Conservation (phyloP, 129 eudicot genomes). For the Centella asiatica region DNA sequence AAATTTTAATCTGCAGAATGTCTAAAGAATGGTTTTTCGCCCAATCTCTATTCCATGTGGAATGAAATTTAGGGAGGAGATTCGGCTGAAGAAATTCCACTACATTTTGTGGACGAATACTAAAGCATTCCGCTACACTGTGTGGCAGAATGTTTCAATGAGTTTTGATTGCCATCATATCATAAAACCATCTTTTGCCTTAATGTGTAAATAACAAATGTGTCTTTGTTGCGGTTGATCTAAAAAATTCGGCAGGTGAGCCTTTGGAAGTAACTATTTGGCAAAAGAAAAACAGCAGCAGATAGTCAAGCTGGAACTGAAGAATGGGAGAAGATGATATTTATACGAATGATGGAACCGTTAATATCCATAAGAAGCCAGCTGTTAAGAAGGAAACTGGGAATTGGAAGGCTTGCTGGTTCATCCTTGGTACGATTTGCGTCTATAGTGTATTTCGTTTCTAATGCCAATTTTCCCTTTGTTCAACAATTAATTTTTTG, state of each 20-base stretch:
- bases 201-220: too few relatives aligned
- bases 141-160: too few relatives aligned
- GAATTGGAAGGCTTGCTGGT: slow-evolving; percentile 68
- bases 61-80: too few relatives aligned
- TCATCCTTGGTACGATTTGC: slow-evolving; percentile 51
- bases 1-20: too few relatives aligned
- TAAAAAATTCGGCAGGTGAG: slow-evolving; percentile 11
- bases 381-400: slow-evolving; percentile 58
- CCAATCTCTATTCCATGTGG: too few relatives aligned
- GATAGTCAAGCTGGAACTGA: neutral
- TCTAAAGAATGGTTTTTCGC: too few relatives aligned
- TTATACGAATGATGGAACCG: slow-evolving; percentile 58
- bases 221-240: too few relatives aligned
- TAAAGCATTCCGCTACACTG: too few relatives aligned
- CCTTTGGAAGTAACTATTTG: neutral
- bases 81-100: too few relatives aligned
- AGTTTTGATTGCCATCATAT: too few relatives aligned
- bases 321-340: slow-evolving; percentile 36
- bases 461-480: neutral
- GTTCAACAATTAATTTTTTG: neutral
- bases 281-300: neutral
- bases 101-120: too few relatives aligned
- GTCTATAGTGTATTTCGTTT: neutral
- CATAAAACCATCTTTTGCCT: too few relatives aligned
- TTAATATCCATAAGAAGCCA: slow-evolving; percentile 39